phyloP scores from a whole-genome alignment of 2,329 filamentous ascomycete genomes.

The Paraconiothyrium sp. region DNA sequence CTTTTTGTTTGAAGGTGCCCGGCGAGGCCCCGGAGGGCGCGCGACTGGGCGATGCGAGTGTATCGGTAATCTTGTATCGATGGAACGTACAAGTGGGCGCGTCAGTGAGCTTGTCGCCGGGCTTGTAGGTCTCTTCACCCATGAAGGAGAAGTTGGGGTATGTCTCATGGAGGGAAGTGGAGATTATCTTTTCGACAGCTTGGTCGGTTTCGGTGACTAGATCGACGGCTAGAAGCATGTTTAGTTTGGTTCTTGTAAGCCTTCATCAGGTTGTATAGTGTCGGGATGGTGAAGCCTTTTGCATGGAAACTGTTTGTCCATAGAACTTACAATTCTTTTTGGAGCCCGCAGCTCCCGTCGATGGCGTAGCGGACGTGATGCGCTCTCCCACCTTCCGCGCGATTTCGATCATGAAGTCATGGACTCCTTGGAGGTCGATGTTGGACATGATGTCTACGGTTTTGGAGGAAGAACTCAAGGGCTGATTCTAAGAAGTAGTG shows the following conservation, averaged over 20 bases:
- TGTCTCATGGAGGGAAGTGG: conserved; percentile 57
- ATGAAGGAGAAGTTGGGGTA: conserved; percentile 64
- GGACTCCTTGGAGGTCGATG: conserved; percentile 57
- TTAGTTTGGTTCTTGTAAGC: background rate
- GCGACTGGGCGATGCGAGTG: background rate
- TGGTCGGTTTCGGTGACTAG: conserved; percentile 72
- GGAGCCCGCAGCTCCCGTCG: conserved; percentile 51
- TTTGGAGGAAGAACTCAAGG: background rate
- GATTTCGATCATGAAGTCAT: conserved; percentile 58
- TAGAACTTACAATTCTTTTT: conserved; percentile 58
- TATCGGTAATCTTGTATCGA: background rate
- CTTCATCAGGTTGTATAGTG: too few relatives aligned
- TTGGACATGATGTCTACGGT: conserved; percentile 39
- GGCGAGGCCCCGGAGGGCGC: background rate
- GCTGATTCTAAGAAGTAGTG: too few relatives aligned
- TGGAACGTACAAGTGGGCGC: conserved; percentile 67
- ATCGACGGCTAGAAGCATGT: conserved; percentile 59
- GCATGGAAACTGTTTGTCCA: too few relatives aligned
- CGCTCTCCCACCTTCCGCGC: conserved; percentile 58
- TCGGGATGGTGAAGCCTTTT: too few relatives aligned
- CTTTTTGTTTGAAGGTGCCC: background rate
- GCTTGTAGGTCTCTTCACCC: conserved; percentile 72
- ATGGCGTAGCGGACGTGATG: conserved; percentile 57
- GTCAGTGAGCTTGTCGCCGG: conserved; percentile 69
- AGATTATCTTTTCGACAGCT: conserved; percentile 68